Conservation (phyloP, 2,329 filamentous ascomycete genomes). For the Tolypocladium pustulatum region DNA sequence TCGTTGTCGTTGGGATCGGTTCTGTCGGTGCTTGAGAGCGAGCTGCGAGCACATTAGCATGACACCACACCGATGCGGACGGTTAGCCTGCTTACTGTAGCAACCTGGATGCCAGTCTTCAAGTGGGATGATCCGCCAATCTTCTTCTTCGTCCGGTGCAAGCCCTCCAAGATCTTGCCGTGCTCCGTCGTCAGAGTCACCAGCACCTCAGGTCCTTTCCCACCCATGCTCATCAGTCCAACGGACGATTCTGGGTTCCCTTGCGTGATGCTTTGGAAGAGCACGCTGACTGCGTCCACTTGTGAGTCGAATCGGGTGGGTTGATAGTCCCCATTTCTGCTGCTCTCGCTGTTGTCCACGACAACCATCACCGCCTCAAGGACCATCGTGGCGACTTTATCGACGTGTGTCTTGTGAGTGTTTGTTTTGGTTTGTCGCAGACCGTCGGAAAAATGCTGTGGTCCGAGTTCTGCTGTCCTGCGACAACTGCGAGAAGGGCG, state of each 20-base stretch:
- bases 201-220: slow-evolving; percentile 92
- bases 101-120: slow-evolving; percentile 89
- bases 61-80: background rate
- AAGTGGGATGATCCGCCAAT: slow-evolving; percentile 84
- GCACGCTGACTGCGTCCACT: slow-evolving; percentile 85
- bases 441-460: background rate
- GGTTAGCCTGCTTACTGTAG: slow-evolving; percentile 53
- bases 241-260: slow-evolving; percentile 95
- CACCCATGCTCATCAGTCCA: slow-evolving; percentile 97
- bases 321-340: slow-evolving; percentile 86
- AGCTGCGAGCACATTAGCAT: slow-evolving; percentile 45
- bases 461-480: background rate
- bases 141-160: slow-evolving; percentile 83
- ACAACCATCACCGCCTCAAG: slow-evolving; percentile 99
- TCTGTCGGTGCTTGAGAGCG: slow-evolving; percentile 93
- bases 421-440: background rate
- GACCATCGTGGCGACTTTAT: slow-evolving; percentile 62
- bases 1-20: slow-evolving; percentile 91
- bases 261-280: slow-evolving; percentile 92
- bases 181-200: slow-evolving; percentile 94
- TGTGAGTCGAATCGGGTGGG: slow-evolving; percentile 95
- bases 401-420: slow-evolving; percentile 1
- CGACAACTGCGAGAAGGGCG: background rate
- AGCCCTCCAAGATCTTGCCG: slow-evolving; percentile 84
- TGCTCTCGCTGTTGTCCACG: slow-evolving; percentile 98